A percentile compares a stretch with the other conserved stretches of the same genome.
These are phyloP conservation scores for Flaveria ramosissima DNA, from an alignment of 129 eudicot species.

Conservation along the genomic window DNA sequence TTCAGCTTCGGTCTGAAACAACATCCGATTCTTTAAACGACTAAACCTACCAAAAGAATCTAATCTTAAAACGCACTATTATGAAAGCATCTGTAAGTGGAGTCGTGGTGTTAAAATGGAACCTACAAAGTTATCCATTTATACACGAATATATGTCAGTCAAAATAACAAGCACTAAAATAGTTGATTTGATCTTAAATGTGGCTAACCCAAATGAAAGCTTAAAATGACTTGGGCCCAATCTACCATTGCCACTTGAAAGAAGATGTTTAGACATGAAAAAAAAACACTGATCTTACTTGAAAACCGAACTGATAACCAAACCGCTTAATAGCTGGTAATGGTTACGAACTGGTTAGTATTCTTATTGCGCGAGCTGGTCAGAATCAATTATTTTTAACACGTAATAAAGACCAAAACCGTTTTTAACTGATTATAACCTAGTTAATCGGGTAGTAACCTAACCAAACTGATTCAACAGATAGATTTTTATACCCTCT, in stretches of 20 bases:
- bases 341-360: too few relatives aligned
- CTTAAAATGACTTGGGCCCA: not conserved
- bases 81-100: constrained; percentile 20
- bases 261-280: not conserved
- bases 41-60: not conserved
- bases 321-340: too few relatives aligned
- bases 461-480: too few relatives aligned
- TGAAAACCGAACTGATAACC: too few relatives aligned
- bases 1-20: not conserved
- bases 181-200: not conserved
- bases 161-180: not conserved
- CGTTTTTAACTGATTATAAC: too few relatives aligned
- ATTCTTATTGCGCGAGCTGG: too few relatives aligned
- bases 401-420: too few relatives aligned
- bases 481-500: too few relatives aligned
- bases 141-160: not conserved
- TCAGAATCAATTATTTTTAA: too few relatives aligned
- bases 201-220: not conserved
- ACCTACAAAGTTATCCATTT: not conserved
- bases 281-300: not conserved
- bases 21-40: constrained; percentile 7
- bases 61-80: not conserved
- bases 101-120: not conserved
- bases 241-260: not conserved
- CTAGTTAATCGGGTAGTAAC: too few relatives aligned